Base-by-base conservation (phyloP, 129 eudicot species). In the Chrysanthemum lavandulifolium region DNA sequence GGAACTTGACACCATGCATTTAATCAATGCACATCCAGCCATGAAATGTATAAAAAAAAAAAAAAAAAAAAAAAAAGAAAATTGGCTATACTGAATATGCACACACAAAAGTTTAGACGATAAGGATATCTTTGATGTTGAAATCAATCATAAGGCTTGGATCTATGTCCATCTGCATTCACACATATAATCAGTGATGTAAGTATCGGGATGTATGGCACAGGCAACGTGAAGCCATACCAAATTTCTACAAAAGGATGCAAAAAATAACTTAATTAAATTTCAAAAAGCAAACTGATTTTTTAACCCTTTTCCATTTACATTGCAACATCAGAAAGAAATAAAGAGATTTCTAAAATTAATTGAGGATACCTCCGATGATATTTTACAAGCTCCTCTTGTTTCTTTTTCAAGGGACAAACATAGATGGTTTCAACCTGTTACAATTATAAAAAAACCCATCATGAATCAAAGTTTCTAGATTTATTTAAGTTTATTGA, bases 91-190 rank as follows among this genome's bases (percentile, higher is more conserved):
- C 7, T 40, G 13, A 15, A 47, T 47, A 66, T 23, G 73, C 27
- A 65, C 31, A 75, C 19, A 43, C 55, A 43, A 47, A 27, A 8
- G 27, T 48, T 31, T 31, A 33, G 29, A 57, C n/a, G 55, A 50
- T 48, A 56, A 80, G 84, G 98, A 93, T 89, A 93, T 93, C 96
- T 82, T 82, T 83, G 71, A 87, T 88, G 78, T 76, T 31, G 77
- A 90, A 90, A 73, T 90, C 96, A 76, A 94, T 82, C 47, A 84
- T 91, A 72, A 90, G 91, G 78, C 97, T 59, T 58, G 85, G 91
- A 56, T 94, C 97, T 45, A 90, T 82, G 33, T 87, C 91, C 93
- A 84, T 86, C 97, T 93, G 86, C 86, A 84, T 40, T 69, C 52
- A 76, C 45, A 12, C 47, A 40, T 6, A 40, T 40, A 6, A 40